Percentiles rank a stretch among this genome's conserved stretches.
Evolutionary conservation across 108 stramenopile genomes (phyloP).

Genomic region (Chaetoceros muelleri): DNA sequence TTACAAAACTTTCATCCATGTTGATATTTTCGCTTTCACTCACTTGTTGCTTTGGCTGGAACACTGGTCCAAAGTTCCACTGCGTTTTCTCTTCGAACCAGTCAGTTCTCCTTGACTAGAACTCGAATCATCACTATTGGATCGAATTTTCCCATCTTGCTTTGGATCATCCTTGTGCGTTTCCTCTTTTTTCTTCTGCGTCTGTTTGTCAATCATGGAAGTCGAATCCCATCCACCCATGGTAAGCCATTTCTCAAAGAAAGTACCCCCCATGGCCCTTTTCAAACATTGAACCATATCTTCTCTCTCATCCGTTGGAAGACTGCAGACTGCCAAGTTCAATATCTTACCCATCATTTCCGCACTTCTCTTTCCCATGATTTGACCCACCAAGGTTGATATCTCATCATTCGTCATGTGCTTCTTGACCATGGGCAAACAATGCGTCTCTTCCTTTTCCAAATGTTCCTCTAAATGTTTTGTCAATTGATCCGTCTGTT

Average conservation of each 20-base stretch:
- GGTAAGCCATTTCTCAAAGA: conserved; percentile 82
- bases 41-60: no score
- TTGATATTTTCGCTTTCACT: no score
- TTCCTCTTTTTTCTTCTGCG: conserved; percentile 10
- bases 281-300: conserved; percentile 88
- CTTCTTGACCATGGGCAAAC: conserved; percentile 78
- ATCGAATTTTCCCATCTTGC: conserved; percentile 11
- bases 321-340: conserved; percentile 87
- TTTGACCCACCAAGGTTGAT: conserved; percentile 75
- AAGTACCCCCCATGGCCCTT: conserved; percentile 83
- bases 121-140: no score
- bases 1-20: no score
- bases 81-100: no score
- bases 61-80: no score
- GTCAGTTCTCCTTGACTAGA: no score
- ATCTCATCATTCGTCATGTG: conserved; percentile 76
- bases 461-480: conserved; percentile 69
- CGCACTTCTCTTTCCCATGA: conserved; percentile 78
- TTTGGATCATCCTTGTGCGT: conserved; percentile 7
- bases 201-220: conserved; percentile 5
- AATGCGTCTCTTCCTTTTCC: conserved; percentile 83
- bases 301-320: conserved; percentile 52
- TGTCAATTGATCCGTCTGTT: conserved; percentile 35
- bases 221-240: conserved; percentile 67
- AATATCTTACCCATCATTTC: conserved; percentile 82